Evolutionary conservation across 2,329 filamentous ascomycete genomes (phyloP).

Genomic region (Nakataea oryzae): DNA sequence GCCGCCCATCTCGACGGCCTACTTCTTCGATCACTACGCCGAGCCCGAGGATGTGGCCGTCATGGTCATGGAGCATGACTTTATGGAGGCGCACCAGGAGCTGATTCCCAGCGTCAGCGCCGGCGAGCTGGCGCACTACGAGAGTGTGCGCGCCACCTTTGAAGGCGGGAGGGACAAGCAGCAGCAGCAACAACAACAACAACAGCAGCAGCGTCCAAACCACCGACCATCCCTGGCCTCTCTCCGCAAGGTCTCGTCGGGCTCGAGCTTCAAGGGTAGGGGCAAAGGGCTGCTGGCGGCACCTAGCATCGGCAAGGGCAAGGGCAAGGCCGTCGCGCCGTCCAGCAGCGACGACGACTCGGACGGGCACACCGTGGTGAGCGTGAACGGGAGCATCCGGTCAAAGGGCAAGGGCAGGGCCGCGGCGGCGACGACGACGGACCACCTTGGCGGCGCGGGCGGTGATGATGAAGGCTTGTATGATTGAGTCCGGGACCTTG

Average conservation of each 20-base stretch:
- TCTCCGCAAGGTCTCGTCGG: conserved; percentile 16
- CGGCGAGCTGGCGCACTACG: conserved; percentile 87
- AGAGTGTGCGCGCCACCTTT: conserved; percentile 71
- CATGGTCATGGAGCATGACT: conserved; percentile 82
- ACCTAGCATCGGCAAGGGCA: conserved; percentile 14
- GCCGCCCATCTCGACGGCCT: conserved; percentile 66
- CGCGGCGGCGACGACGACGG: conserved; percentile 33
- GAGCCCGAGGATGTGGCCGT: conserved; percentile 75
- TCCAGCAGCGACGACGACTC: conserved; percentile 26
- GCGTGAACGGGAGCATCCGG: conserved; percentile 15
- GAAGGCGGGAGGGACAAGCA: conserved; percentile 51
- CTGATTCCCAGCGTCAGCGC: conserved; percentile 89
- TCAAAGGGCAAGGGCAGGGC: conserved; percentile 48
- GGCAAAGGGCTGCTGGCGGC: conserved; percentile 16
- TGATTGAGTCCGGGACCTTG: conserved; percentile 15
- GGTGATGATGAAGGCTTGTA: conserved; percentile 49
- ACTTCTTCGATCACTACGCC: conserved; percentile 92
- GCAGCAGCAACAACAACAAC: conserved; percentile 22
- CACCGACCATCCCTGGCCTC: conserved; percentile 8
- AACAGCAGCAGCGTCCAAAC: conserved; percentile 4
- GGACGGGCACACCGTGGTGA: conserved; percentile 18
- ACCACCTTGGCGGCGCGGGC: conserved; percentile 30
- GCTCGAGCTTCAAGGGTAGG: conserved; percentile 21
- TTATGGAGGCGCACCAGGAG: conserved; percentile 69
- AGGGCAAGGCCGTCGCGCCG: conserved; percentile 22